Conservation (phyloP, 2,329 filamentous ascomycete genomes). For the Fusarium sp. region DNA sequence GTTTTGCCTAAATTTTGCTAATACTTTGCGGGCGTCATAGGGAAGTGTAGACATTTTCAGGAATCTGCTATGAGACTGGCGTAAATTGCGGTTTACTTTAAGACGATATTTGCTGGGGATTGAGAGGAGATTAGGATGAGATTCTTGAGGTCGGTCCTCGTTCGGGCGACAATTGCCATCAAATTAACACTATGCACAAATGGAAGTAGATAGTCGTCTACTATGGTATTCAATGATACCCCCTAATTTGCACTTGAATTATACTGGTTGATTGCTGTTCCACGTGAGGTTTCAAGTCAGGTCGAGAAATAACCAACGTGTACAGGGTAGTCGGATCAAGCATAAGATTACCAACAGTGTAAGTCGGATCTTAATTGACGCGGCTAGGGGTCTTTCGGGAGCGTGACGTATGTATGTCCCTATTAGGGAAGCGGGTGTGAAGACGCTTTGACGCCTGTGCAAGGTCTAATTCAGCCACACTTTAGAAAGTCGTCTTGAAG, state of each 20-base stretch:
- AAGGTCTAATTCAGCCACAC: constrained; percentile 31
- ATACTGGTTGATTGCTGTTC: background rate
- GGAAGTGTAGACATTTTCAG: background rate
- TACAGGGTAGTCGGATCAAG: background rate
- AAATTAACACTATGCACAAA: constrained; percentile 14
- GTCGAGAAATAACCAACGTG: background rate
- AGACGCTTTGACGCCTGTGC: constrained; percentile 18
- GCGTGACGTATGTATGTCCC: constrained; percentile 37
- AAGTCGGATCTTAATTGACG: constrained; percentile 18
- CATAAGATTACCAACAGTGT: background rate
- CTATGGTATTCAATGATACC: constrained; percentile 6
- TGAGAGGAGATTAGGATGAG: background rate
- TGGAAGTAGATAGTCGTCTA: background rate
- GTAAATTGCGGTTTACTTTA: background rate
- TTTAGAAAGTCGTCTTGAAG: background rate
- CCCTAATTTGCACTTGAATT: background rate
- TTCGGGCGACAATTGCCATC: background rate
- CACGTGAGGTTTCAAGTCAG: constrained; percentile 1
- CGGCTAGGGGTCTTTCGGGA: constrained; percentile 28
- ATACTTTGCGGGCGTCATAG: background rate
- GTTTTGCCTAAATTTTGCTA: background rate
- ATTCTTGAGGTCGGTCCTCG: background rate
- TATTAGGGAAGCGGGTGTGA: constrained; percentile 14
- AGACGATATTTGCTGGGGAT: constrained; percentile 2
- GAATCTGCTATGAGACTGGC: constrained; percentile 11